Conservation (phyloP, 1,284 basidiomycete genomes). For the Moniliophthora roreri region DNA sequence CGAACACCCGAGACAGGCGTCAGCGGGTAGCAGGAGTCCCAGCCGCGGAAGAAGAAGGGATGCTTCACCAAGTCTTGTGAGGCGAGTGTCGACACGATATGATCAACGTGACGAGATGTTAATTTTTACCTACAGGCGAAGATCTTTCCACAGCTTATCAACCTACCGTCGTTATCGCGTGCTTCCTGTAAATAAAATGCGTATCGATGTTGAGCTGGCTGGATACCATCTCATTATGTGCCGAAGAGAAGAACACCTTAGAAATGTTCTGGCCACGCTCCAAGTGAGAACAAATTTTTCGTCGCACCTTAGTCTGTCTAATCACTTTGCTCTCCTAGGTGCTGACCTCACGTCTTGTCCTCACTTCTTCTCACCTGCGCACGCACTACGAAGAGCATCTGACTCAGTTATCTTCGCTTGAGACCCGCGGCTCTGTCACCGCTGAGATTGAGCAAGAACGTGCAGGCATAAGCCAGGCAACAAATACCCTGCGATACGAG, state of each 20-base stretch:
- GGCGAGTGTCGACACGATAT: neutral
- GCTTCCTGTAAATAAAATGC: constrained; percentile 62
- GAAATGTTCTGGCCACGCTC: constrained; percentile 44
- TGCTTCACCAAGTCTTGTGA: neutral
- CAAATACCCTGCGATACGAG: constrained; percentile 70
- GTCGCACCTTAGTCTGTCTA: constrained; percentile 3
- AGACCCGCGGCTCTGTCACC: constrained; percentile 44
- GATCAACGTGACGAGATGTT: too few species aligned
- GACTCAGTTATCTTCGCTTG: constrained; percentile 43
- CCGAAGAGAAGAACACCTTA: constrained; percentile 58
- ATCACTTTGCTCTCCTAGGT: constrained; percentile 31
- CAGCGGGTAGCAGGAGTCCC: too few species aligned
- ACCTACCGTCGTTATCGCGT: constrained; percentile 42
- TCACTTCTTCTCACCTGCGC: constrained; percentile 53
- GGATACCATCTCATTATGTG: constrained; percentile 69
- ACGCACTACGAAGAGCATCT: constrained; percentile 55
- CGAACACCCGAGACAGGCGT: too few species aligned
- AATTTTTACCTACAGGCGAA: constrained; percentile 36
- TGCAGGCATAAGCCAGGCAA: constrained; percentile 54
- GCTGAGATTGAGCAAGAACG: constrained; percentile 50
- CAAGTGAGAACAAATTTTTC: constrained; percentile 28
- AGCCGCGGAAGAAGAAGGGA: too few species aligned
- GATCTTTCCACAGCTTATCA: constrained; percentile 61
- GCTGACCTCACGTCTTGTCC: constrained; percentile 50
- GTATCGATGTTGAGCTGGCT: constrained; percentile 74